Evolutionary conservation across 768 basidiomycete genomes (phyloP), one percentile per base, ranked within the genome.

Genomic region (Mycena sanguinolenta): DNA sequence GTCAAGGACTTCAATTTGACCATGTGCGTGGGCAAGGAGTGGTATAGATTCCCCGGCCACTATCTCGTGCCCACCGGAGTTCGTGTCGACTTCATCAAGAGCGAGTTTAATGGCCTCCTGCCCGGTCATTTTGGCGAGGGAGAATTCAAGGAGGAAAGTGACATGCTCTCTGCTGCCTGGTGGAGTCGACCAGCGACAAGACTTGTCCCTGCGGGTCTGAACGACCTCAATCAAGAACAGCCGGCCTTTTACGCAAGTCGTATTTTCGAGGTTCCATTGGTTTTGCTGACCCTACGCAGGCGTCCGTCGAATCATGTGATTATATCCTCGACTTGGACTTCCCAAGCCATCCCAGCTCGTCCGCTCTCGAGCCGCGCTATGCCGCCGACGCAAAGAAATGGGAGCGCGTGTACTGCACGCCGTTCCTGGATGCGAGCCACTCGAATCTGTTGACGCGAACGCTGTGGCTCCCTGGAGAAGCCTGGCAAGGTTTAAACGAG

Each of bases 241-340:
- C 75, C 79, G 0, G 89, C 89, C 46, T 91, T 91, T 73, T 97
- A 95, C 81, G 97, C 98, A 77, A 77, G 79, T 78, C 44, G 57
- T 23, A 55, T 52, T 55, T 36, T 69, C 25, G 36, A 5, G 61
- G 50, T 57, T 50, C 63, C 30, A 12, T 32, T 44, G 30, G 49
- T 69, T 63, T 52, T 46, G 58, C 53, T 64, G 42, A 39, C 67
- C 69, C 58, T 66, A 17, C 50, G 52, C 64, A 93, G 97, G 91
- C 94, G 36, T 84, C 91, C 28, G 81, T 90, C 25, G 82, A 88
- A 25, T 83, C 87, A 46, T 99, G 98, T 78, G 93, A 95, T 79
- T 98, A 97, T 81, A 84, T 99, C 68, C 85, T 99, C 71, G 96
- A 98, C 79, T 87, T 95, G 50, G 93, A 96, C 81, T 95, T 95